phyloP scores from a whole-genome alignment of 192 early-diverging fungal genomes.

The Coemansia sp. region DNA sequence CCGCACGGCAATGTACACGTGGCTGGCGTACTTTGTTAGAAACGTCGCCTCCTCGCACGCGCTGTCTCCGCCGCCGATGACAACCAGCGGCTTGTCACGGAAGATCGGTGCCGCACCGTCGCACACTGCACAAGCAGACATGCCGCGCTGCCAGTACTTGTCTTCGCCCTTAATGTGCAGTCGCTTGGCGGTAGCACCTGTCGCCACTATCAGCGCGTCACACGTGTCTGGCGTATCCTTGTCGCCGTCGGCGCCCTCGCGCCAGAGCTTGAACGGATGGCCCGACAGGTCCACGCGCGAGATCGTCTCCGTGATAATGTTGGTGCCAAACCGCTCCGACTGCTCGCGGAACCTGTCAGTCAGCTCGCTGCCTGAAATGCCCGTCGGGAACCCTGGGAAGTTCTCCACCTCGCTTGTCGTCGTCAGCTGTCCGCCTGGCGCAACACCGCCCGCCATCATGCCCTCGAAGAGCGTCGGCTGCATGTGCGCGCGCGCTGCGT shows the following conservation, averaged over 20 bases:
- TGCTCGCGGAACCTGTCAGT: conserved; percentile 86
- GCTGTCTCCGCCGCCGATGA: conserved; percentile 96
- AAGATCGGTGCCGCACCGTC: conserved; percentile 98
- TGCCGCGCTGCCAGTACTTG: conserved; percentile 96
- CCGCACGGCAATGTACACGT: conserved; percentile 92
- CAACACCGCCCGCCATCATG: conserved; percentile 86
- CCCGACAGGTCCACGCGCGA: conserved; percentile 76
- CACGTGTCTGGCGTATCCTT: conserved; percentile 71
- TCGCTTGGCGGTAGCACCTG: conserved; percentile 98
- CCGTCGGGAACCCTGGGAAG: conserved; percentile 93
- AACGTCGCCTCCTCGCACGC: conserved; percentile 96
- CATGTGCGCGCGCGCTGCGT: conserved; percentile 91
- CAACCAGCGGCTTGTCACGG: conserved; percentile 91
- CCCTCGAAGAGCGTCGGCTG: conserved; percentile 95
- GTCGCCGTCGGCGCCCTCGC: conserved; percentile 71
- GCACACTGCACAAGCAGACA: conserved; percentile 98
- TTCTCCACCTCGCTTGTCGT: conserved; percentile 97
- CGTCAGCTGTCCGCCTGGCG: conserved; percentile 83
- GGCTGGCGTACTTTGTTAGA: conserved; percentile 94
- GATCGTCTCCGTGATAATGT: conserved; percentile 89
- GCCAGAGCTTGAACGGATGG: conserved; percentile 85
- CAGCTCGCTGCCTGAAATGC: conserved; percentile 82
- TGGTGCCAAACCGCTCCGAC: conserved; percentile 83
- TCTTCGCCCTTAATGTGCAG: conserved; percentile 89
- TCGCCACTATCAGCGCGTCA: conserved; percentile 88